phyloP scores from a whole-genome alignment of 2,329 filamentous ascomycete species.

The Zopfia rhizophila region DNA sequence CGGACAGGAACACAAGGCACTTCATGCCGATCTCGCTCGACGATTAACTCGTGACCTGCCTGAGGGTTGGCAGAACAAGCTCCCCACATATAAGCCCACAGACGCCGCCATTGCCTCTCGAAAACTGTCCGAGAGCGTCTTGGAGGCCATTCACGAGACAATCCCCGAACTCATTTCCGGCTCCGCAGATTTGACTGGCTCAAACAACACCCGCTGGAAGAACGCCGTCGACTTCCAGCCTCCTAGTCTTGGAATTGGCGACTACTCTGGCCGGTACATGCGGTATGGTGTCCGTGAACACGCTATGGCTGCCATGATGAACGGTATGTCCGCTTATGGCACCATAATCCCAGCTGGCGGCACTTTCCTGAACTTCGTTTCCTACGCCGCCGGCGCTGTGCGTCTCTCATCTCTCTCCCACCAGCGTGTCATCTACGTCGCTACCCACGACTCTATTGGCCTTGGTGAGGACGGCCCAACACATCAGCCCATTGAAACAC shows the following conservation, averaged over 20 bases:
- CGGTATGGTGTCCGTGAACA: slow-evolving; percentile 94
- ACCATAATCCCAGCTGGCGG: slow-evolving; percentile 92
- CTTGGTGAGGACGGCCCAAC: slow-evolving; percentile 98
- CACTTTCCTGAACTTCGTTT: slow-evolving; percentile 99
- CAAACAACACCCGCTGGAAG: slow-evolving; percentile 99
- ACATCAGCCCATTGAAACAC: slow-evolving; percentile 98
- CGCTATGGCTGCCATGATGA: slow-evolving; percentile 91
- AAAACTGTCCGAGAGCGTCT: slow-evolving; percentile 94
- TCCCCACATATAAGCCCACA: slow-evolving; percentile 88
- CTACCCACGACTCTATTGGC: slow-evolving; percentile 98
- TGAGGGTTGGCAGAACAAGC: slow-evolving; percentile 93
- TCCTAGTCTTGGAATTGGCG: slow-evolving; percentile 82
- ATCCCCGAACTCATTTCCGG: slow-evolving; percentile 94
- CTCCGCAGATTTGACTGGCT: slow-evolving; percentile 96
- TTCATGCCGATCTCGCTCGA: slow-evolving; percentile 83
- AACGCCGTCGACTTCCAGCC: slow-evolving; percentile 97
- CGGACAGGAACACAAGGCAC: slow-evolving; percentile 76
- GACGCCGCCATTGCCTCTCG: slow-evolving; percentile 90
- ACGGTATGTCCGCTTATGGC: slow-evolving; percentile 94
- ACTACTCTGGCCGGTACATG: slow-evolving; percentile 91
- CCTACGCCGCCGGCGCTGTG: slow-evolving; percentile 94
- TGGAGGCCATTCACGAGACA: slow-evolving; percentile 83
- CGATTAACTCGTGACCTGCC: slow-evolving; percentile 86
- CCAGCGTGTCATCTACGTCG: slow-evolving; percentile 92
- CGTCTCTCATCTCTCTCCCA: slow-evolving; percentile 93